These are phyloP conservation scores for Penicillium angulare DNA, from an alignment of 495 filamentous ascomycete species.

Conservation along the genomic window DNA sequence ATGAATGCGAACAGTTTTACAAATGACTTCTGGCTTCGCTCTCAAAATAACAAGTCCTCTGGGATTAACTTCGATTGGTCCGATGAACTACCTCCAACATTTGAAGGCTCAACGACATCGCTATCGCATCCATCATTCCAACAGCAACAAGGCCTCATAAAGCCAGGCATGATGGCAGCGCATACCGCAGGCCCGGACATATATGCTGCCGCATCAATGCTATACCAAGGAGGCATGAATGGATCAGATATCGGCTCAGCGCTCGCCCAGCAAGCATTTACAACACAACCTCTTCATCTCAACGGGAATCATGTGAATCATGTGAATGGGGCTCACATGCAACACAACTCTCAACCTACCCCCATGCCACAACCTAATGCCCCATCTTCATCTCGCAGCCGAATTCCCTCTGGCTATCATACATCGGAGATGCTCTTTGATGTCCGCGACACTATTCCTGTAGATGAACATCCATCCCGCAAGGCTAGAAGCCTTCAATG, in stretches of 20 bases:
- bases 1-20: conserved; percentile 55
- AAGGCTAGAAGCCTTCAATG: conserved; percentile 52
- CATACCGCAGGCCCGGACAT: conserved; percentile 41
- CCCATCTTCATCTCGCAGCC: conserved; percentile 20
- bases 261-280: conserved; percentile 32
- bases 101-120: conserved; percentile 62
- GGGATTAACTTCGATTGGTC: conserved; percentile 52
- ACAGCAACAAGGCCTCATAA: conserved; percentile 22
- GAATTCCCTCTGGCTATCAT: conserved; percentile 36
- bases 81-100: conserved; percentile 55
- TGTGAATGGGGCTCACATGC: conserved; percentile 20
- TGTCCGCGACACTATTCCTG: conserved; percentile 38
- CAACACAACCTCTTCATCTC: conserved; percentile 19
- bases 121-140: conserved; percentile 49
- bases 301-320: neutral
- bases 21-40: conserved; percentile 46
- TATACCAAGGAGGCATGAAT: conserved; percentile 39
- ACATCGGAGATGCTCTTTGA: conserved; percentile 48
- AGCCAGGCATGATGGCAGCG: conserved; percentile 22
- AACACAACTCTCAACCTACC: conserved; percentile 18
- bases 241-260: conserved; percentile 28
- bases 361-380: conserved; percentile 11
- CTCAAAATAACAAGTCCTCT: conserved; percentile 43
- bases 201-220: conserved; percentile 50
- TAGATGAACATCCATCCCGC: conserved; percentile 38